phyloP scores from a whole-genome alignment of 768 basidiomycete species.

The Naganishia antarctica region DNA sequence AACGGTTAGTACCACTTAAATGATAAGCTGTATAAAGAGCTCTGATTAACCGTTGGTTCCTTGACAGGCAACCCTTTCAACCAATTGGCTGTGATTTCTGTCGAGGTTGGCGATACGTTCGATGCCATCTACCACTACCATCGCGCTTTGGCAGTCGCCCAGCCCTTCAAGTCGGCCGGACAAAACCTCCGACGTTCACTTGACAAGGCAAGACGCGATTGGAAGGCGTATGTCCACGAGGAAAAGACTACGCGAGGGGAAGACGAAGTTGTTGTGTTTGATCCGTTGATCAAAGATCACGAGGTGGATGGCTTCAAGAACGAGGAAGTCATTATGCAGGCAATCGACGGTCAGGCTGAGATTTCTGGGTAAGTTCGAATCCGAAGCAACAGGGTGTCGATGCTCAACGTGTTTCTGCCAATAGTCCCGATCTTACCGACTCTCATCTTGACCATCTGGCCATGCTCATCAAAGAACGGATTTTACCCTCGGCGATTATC shows the following conservation, averaged over 20 bases:
- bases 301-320: conserved; percentile 64
- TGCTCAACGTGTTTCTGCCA: neutral
- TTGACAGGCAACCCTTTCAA: conserved; percentile 76
- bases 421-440: conserved; percentile 11
- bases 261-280: conserved; percentile 22
- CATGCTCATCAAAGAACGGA: conserved; percentile 61
- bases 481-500: conserved; percentile 70
- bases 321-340: conserved; percentile 70
- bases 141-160: conserved; percentile 77
- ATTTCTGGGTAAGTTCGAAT: conserved; percentile 19
- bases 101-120: conserved; percentile 79
- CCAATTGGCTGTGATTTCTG: conserved; percentile 87
- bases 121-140: conserved; percentile 78
- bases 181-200: conserved; percentile 63
- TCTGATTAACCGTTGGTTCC: no score
- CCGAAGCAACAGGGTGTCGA: neutral
- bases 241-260: conserved; percentile 3
- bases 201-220: conserved; percentile 5
- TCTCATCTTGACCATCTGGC: conserved; percentile 56
- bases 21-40: no score
- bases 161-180: conserved; percentile 78
- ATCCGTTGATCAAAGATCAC: conserved; percentile 36
- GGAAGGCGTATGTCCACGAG: conserved; percentile 9
- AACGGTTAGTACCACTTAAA: no score
- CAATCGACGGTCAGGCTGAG: conserved; percentile 53